A percentile compares a stretch with the other conserved stretches of the same genome.
Evolutionary conservation across 2,329 filamentous ascomycete genomes (phyloP).

Genomic region (Aspergillus sp.): DNA sequence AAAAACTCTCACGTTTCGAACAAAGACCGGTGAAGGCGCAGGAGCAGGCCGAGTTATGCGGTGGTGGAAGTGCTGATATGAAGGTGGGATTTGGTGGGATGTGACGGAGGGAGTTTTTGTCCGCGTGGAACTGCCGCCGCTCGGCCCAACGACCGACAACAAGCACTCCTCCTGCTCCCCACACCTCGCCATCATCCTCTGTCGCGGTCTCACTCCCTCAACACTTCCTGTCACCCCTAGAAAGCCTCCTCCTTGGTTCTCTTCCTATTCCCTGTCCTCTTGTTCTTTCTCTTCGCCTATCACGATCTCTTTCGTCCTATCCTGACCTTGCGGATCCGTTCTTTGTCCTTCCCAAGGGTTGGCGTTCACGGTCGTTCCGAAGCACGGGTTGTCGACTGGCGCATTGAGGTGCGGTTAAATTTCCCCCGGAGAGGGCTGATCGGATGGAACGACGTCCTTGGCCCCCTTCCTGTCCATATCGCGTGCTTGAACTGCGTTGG

Average conservation of each 20-base stretch:
- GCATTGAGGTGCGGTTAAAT: constrained; percentile 33
- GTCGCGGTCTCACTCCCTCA: background rate
- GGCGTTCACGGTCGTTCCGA: constrained; percentile 12
- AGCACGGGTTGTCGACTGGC: constrained; percentile 35
- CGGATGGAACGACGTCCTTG: constrained; percentile 12
- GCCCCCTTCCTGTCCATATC: constrained; percentile 13
- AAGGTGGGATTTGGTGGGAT: constrained; percentile 17
- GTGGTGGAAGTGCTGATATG: constrained; percentile 7
- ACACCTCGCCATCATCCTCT: constrained; percentile 10
- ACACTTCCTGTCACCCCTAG: constrained; percentile 2
- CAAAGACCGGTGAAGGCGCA: background rate
- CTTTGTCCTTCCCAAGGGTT: constrained; percentile 5
- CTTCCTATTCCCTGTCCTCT: background rate
- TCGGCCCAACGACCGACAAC: constrained; percentile 8
- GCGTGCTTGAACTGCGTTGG: background rate
- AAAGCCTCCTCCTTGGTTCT: background rate
- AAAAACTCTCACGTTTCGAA: background rate
- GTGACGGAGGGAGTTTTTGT: constrained; percentile 17
- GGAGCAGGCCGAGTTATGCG: background rate
- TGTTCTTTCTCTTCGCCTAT: background rate
- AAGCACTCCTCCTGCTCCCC: constrained; percentile 8
- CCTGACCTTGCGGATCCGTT: background rate
- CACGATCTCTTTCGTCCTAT: background rate
- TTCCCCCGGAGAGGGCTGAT: constrained; percentile 4
- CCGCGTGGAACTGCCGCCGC: constrained; percentile 13